Evolutionary conservation across 2,329 filamentous ascomycete species (phyloP).

Genomic region (Chaetomium globosum): DNA sequence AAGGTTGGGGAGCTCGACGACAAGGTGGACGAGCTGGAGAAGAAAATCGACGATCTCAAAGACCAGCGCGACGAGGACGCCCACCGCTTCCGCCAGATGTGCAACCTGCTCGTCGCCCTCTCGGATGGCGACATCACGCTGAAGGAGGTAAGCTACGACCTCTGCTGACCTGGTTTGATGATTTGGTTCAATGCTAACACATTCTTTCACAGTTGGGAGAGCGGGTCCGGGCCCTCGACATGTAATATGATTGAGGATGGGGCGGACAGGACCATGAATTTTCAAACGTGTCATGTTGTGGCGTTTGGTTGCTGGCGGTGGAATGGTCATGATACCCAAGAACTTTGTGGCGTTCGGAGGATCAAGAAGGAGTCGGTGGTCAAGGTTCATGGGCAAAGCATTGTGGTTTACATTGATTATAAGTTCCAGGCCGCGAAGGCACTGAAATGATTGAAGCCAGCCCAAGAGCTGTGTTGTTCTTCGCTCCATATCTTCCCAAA

Average conservation of each 20-base stretch:
- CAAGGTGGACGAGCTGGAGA: neutral
- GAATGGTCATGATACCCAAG: too few species aligned
- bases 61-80: neutral
- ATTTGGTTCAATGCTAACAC: neutral
- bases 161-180: neutral
- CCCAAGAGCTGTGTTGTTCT: too few species aligned
- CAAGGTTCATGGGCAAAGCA: too few species aligned
- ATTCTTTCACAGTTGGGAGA: neutral
- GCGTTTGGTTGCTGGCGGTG: too few species aligned
- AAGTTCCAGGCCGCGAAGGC: too few species aligned
- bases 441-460: constrained; percentile 43
- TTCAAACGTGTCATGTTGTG: too few species aligned
- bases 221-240: neutral
- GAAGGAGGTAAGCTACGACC: neutral
- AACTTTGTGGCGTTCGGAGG: too few species aligned
- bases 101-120: neutral
- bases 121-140: neutral
- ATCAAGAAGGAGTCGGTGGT: too few species aligned
- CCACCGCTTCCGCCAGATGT: neutral
- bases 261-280: too few species aligned
- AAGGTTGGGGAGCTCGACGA: neutral
- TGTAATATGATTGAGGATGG: neutral
- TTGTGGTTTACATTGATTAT: too few species aligned
- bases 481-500: too few species aligned
- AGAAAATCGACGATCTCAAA: neutral